phyloP scores from a whole-genome alignment of 2,329 filamentous ascomycete genomes.

The Penicillium sp. region DNA sequence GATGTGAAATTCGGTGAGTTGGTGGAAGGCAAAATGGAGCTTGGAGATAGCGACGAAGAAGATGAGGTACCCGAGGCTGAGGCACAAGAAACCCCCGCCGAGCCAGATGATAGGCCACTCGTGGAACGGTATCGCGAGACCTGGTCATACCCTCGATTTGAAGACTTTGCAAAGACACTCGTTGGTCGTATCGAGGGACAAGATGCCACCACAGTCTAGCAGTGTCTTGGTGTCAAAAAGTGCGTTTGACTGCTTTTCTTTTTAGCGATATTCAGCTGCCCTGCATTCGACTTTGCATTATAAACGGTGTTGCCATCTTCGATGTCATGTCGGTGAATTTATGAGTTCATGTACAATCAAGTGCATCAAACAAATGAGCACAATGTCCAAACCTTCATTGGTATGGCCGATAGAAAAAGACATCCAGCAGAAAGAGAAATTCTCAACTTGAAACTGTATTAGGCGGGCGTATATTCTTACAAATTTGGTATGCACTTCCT shows the following conservation, averaged over 20 bases:
- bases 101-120: slow-evolving; percentile 36
- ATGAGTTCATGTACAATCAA: not conserved
- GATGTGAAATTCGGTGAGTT: slow-evolving; percentile 89
- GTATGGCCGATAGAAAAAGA: too few species aligned
- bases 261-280: slow-evolving; percentile 7
- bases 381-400: too few species aligned
- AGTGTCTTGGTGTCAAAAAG: not conserved
- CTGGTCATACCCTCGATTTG: slow-evolving; percentile 47
- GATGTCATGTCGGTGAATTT: not conserved
- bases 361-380: not conserved
- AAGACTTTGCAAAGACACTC: slow-evolving; percentile 42
- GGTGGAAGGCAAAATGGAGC: slow-evolving; percentile 63
- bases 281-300: slow-evolving; percentile 16
- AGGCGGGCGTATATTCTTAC: too few species aligned
- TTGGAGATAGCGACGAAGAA: slow-evolving; percentile 28
- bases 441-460: too few species aligned
- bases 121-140: slow-evolving; percentile 48
- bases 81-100: slow-evolving; percentile 6
- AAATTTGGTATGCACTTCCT: not conserved
- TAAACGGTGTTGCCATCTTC: not conserved
- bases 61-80: slow-evolving; percentile 18
- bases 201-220: not conserved
- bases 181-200: slow-evolving; percentile 30
- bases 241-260: not conserved
- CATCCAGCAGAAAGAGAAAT: too few species aligned